Conservation (phyloP, 768 basidiomycete genomes). For the Lactarius sanguifluus region DNA sequence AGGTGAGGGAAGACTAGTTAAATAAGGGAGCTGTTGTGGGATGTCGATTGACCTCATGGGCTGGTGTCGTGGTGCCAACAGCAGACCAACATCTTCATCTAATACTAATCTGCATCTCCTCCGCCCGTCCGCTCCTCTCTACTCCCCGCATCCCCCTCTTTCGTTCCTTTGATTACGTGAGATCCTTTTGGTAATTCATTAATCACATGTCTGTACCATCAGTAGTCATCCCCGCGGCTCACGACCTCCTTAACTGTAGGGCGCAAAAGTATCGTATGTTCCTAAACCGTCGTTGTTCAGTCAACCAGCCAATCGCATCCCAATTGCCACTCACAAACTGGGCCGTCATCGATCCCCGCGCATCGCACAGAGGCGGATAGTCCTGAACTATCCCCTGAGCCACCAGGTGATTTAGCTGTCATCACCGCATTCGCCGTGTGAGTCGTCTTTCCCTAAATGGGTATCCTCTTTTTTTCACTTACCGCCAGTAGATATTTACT, state of each 20-base stretch:
- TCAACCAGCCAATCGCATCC: neutral
- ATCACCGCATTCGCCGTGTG: neutral
- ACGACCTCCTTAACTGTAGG: constrained; percentile 85
- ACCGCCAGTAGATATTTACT: constrained; percentile 92
- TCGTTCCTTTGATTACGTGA: neutral
- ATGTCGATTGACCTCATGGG: constrained; percentile 6
- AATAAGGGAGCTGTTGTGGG: neutral
- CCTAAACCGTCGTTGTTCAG: constrained; percentile 42
- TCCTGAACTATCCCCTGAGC: constrained; percentile 84
- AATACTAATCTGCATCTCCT: neutral
- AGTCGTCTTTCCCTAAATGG: constrained; percentile 1
- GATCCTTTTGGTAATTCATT: neutral
- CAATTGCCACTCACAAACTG: constrained; percentile 63
- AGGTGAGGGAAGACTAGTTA: neutral
- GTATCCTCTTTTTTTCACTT: constrained; percentile 31
- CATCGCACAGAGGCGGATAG: constrained; percentile 91
- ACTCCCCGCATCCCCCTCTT: neutral
- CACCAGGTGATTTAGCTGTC: constrained; percentile 86
- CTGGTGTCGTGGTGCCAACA: neutral
- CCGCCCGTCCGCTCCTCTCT: neutral
- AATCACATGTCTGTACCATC: constrained; percentile 18
- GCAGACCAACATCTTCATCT: neutral
- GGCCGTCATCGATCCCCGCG: constrained; percentile 86
- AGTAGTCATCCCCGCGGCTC: constrained; percentile 83
- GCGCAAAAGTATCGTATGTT: constrained; percentile 82